phyloP scores from a whole-genome alignment of 139 green algal genomes.

The Chlamydomonas asymmetrica region DNA sequence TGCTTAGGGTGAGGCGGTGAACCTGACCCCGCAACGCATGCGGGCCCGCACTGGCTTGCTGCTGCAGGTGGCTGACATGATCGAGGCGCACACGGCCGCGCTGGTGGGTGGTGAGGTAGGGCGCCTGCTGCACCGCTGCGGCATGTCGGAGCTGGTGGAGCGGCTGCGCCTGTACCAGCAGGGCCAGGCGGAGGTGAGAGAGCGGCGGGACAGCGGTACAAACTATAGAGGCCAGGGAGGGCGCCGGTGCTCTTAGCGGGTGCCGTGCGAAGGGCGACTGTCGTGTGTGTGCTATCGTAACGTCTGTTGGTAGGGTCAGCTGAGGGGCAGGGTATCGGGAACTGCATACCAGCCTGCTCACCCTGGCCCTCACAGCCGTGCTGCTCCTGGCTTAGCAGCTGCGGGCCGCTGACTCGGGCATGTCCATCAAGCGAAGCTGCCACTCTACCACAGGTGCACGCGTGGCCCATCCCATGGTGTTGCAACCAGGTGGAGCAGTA shows the following conservation, averaged over 20 bases:
- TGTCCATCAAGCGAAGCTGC: not conserved
- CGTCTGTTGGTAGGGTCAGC: too few relatives aligned
- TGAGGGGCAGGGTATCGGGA: too few relatives aligned
- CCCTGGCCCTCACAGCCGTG: not conserved
- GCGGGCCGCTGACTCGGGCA: too few relatives aligned
- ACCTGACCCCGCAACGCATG: too few relatives aligned
- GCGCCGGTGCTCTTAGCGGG: not conserved
- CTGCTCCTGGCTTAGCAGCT: not conserved
- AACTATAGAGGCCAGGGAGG: too few relatives aligned
- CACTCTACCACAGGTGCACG: too few relatives aligned
- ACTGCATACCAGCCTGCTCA: not conserved
- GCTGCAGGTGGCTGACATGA: constrained; percentile 33
- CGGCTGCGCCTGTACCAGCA: constrained; percentile 55
- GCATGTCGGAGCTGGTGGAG: constrained; percentile 66
- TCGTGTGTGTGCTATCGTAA: not conserved
- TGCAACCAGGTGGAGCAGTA: too few relatives aligned
- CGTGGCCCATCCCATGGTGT: too few relatives aligned
- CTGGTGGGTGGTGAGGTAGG: constrained; percentile 62
- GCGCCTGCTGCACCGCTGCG: constrained; percentile 54
- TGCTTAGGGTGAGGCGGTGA: too few relatives aligned
- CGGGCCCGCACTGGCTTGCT: too few relatives aligned
- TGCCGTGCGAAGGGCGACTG: not conserved
- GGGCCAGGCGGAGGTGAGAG: constrained; percentile 8
- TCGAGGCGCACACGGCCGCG: constrained; percentile 54
- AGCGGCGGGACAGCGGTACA: not conserved